Evolutionary conservation across 2,329 filamentous ascomycete species (phyloP), one percentile per base, ranked within the genome.

Genomic region (Colletotrichum sp.): DNA sequence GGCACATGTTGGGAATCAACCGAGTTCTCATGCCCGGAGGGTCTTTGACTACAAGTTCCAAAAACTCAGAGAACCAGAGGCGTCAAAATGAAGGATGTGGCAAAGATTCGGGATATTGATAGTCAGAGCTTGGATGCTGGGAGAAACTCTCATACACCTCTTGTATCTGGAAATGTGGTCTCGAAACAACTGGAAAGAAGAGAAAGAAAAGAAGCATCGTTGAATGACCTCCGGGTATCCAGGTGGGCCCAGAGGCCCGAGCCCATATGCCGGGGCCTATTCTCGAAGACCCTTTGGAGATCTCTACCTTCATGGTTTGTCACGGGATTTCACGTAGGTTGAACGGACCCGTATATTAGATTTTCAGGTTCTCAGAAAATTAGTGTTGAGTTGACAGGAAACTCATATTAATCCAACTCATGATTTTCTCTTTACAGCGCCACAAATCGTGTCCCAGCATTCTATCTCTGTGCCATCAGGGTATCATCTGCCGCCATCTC

Each of bases 341-440:
- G 43, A 43, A n/a, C 8, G n/a, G 5, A n/a, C 0, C 18, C 16
- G 0, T 43, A n/a, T n/a, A 0, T 10, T n/a, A 10, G 1, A n/a
- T 1, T n/a, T 43, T 6, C 9, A 6, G 9, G 0, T n/a, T 48
- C 18, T n/a, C 9, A 12, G 38, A 2, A 48, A 21, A 21, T 48
- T 7, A 48, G 43, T 2, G 1, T 48, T 8, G n/a, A 13, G 43
- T 4, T 21, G 6, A 6, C 8, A 2, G 8, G 36, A 43, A 18
- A 18, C 4, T 43, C 8, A 16, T 18, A 18, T 43, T 5, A 9
- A n/a, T 9, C 1, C 10, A 48, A 12, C 43, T 0, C 9, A 21
- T 7, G 4, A 48, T 4, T 21, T 48, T 0, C 9, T 7, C 3
- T 13, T 13, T 1, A 21, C 43, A 4, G 18, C 18, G 38, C 38